Evolutionary conservation across 2,329 filamentous ascomycete species (phyloP), one percentile per base, ranked within the genome.

Genomic region (Sclerotinia nivalis): DNA sequence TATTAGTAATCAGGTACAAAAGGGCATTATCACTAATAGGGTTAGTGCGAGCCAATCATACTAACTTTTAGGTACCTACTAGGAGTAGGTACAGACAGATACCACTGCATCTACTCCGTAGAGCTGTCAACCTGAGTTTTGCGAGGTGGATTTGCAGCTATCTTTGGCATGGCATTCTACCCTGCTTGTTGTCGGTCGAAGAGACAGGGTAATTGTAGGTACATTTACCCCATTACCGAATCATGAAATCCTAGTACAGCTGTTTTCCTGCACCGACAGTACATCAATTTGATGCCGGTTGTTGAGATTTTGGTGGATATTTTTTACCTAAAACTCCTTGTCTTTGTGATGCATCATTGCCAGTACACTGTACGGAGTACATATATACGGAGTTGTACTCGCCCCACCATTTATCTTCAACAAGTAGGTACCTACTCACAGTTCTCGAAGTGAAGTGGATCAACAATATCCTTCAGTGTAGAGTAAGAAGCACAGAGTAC

Each of bases 1-100:
- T 40, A 65, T 65, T 65, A 65, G 61, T 65, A 43, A 65, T 65
- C 61, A 40, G 1, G n/a, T 4, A 2, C 12, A 2, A 31, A 20
- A 47, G 20, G 1, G 10, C 20, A n/a, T 20, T n/a, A 34, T 37
- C n/a, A n/a, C 31, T 18, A 62, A 37, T 18, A 10, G 13, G 43
- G 59, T 34, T 49, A 62, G 59, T 31, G 59, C 1, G 9, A 40
- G 28, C n/a, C 58, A 37, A 37, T 9, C 20, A 37, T n/a, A 22
- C 40, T 18, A 37, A 10, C 31, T 20, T 56, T 18, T 43, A 43
- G 40, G 40, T 43, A 43, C 34, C 4, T 34, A 34, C 34, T 4
- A 2, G 6, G 34, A 31, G 25, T 15, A 25, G 52, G 31, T 18
- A 54, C 25, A 18, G 9, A 34, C 55, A 20, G 22, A n/a, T 10